Evolutionary conservation across 805 yeast genomes (phyloP).

Genomic region (Wickerhamiella domercqiae): DNA sequence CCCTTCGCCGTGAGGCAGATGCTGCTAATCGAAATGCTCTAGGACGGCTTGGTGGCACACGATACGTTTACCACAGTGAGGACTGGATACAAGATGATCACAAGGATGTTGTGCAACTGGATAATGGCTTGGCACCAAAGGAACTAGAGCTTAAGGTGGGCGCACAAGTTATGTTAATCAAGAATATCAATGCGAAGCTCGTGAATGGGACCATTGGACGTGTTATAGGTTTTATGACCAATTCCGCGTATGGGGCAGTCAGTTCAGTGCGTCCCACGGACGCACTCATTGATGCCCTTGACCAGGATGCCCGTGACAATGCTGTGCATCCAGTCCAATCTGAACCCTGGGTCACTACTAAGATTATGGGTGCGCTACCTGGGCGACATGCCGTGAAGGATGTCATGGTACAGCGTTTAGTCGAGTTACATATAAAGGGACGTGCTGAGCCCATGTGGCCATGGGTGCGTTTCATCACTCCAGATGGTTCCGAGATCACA

Average conservation of each 20-base stretch:
- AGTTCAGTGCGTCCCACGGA: neutral
- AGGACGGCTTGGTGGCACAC: slow-evolving; percentile 33
- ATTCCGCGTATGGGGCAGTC: slow-evolving; percentile 11
- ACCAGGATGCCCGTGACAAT: neutral
- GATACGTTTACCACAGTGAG: slow-evolving; percentile 30
- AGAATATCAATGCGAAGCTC: slow-evolving; percentile 56
- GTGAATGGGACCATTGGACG: slow-evolving; percentile 89
- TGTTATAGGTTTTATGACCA: slow-evolving; percentile 39
- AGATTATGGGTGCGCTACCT: neutral
- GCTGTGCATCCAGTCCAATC: neutral
- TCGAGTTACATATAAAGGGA: neutral
- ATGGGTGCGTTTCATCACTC: slow-evolving; percentile 55
- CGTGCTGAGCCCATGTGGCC: slow-evolving; percentile 29
- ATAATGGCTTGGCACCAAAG: slow-evolving; percentile 54
- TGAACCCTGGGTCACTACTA: neutral
- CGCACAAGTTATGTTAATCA: slow-evolving; percentile 90
- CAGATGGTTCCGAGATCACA: slow-evolving; percentile 60
- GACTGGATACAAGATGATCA: slow-evolving; percentile 23
- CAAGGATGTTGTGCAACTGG: slow-evolving; percentile 11
- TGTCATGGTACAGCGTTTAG: neutral
- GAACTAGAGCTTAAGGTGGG: slow-evolving; percentile 53
- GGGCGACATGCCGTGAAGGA: neutral
- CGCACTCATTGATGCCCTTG: neutral
- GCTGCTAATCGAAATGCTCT: slow-evolving; percentile 47
- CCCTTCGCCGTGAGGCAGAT: slow-evolving; percentile 77